These are phyloP conservation scores for Bryoerythrophyllum caledonicum DNA, from an alignment of 225 moss, liverwort and hornwort species.

Conservation along the genomic window DNA sequence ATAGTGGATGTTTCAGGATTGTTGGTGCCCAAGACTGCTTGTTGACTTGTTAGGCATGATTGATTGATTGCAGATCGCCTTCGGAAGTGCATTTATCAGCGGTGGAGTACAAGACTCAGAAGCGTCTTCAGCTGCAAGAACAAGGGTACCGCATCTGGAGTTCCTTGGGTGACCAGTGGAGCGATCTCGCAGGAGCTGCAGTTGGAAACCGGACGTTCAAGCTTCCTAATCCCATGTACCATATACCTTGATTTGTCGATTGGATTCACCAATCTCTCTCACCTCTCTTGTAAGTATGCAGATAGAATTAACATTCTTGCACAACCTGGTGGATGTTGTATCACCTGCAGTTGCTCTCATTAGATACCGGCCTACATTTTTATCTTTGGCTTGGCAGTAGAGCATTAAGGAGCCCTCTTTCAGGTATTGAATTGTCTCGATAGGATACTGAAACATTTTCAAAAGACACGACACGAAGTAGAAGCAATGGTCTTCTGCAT, in stretches of 20 bases:
- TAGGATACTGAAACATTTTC: neutral
- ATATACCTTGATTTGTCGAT: slow-evolving; percentile 45
- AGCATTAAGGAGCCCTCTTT: slow-evolving; percentile 7
- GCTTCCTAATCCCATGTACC: slow-evolving; percentile 97
- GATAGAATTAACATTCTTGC: neutral
- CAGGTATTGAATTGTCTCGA: neutral
- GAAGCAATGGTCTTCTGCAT: neutral
- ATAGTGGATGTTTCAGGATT: neutral
- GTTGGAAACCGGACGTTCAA: slow-evolving; percentile 82
- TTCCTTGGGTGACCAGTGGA: slow-evolving; percentile 96
- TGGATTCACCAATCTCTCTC: neutral
- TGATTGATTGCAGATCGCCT: slow-evolving; percentile 54
- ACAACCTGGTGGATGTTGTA: slow-evolving; percentile 2
- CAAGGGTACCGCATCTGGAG: slow-evolving; percentile 78
- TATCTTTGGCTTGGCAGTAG: slow-evolving; percentile 10
- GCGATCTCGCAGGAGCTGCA: slow-evolving; percentile 77
- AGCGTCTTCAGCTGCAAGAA: slow-evolving; percentile 64
- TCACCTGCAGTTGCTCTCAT: neutral
- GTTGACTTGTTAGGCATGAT: neutral
- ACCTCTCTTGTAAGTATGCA: slow-evolving; percentile 11
- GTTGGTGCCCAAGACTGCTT: no score
- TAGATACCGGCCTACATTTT: slow-evolving; percentile 1
- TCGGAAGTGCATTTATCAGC: slow-evolving; percentile 65
- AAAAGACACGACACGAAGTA: neutral
- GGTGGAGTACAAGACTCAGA: slow-evolving; percentile 70